Percentiles rank a stretch among this genome's conserved stretches.
Conservation (phyloP, 441 rosid genomes). For the Pelargonium exstipulatum region DNA sequence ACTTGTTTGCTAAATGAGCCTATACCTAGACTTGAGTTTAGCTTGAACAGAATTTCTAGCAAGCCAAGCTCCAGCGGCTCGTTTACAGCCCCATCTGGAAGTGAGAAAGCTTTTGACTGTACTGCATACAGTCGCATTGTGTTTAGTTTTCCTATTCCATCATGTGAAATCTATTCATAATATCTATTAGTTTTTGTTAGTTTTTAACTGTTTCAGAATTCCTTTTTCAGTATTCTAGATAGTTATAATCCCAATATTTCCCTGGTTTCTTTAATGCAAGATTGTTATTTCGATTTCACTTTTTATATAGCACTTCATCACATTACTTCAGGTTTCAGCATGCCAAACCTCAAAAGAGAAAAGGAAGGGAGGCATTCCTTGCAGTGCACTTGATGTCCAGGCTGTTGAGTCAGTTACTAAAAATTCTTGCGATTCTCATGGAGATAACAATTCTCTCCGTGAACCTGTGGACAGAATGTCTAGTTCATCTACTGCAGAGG, state of each 20-base stretch:
- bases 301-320: constrained; percentile 2
- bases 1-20: no score
- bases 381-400: constrained; percentile 34
- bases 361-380: constrained; percentile 37
- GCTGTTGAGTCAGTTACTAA: constrained; percentile 34
- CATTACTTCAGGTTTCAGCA: constrained; percentile 31
- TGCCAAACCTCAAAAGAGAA: constrained; percentile 32
- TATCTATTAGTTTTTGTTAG: neutral
- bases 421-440: constrained; percentile 35
- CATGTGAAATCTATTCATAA: neutral
- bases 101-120: neutral
- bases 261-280: constrained; percentile 8
- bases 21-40: no score
- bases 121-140: neutral
- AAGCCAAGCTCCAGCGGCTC: no score
- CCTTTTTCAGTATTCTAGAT: neutral
- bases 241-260: neutral
- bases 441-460: constrained; percentile 31
- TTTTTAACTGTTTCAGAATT: neutral
- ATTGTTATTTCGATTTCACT: constrained; percentile 7
- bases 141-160: neutral
- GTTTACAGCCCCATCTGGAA: neutral
- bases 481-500: constrained; percentile 32
- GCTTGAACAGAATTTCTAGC: no score
- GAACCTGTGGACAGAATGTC: constrained; percentile 32